Evolutionary conservation across 192 early-diverging fungal species (phyloP).

Genomic region (Backusella circina): DNA sequence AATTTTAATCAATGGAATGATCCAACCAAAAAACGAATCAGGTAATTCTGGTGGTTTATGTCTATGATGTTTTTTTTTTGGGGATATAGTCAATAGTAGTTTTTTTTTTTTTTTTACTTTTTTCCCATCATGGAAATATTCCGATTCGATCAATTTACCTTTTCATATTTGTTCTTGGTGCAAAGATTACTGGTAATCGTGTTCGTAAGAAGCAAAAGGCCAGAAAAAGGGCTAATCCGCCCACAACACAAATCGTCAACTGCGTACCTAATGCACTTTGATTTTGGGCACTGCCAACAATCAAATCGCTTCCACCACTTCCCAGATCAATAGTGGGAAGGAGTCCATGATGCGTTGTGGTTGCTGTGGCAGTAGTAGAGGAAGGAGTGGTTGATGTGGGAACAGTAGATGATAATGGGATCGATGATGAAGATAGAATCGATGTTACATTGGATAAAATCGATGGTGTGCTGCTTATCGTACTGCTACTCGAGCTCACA

Average conservation of each 20-base stretch:
- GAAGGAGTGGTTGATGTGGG: background rate
- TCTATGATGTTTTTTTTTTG: slow-evolving; percentile 18
- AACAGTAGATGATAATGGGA: background rate
- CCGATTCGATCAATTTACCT: slow-evolving; percentile 12
- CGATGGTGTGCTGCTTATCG: background rate
- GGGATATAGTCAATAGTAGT: no score
- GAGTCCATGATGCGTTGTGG: background rate
- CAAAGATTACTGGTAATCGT: slow-evolving; percentile 20
- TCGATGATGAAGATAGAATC: background rate
- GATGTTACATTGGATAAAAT: background rate
- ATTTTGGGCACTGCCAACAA: slow-evolving; percentile 13
- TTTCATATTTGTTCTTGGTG: slow-evolving; percentile 31
- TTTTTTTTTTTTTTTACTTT: background rate
- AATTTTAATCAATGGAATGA: slow-evolving; percentile 42
- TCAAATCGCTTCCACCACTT: background rate
- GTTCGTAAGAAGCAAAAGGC: slow-evolving; percentile 28
- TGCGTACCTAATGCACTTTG: slow-evolving; percentile 21
- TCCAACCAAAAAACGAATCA: slow-evolving; percentile 50
- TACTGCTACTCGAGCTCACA: background rate
- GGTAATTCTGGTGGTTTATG: slow-evolving; percentile 44
- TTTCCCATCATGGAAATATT: background rate
- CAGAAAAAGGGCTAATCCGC: slow-evolving; percentile 22
- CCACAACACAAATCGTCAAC: slow-evolving; percentile 11
- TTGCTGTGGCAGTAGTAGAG: background rate
- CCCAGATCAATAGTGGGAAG: background rate